Conservation (phyloP, 768 basidiomycete genomes). For the Lyophyllum semitale region DNA sequence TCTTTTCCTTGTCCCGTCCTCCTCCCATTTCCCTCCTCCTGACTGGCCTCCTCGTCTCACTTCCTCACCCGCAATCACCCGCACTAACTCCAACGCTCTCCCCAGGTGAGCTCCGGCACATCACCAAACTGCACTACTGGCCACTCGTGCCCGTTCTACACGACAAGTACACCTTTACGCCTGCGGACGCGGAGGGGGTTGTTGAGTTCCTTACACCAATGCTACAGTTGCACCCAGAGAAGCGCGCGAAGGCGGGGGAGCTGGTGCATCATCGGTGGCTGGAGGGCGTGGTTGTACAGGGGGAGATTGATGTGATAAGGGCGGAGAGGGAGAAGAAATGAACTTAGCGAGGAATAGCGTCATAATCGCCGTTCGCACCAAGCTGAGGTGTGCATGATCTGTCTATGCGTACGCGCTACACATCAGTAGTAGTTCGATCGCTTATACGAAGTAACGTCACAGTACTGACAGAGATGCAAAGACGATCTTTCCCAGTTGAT, state of each 20-base stretch:
- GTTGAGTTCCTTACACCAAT: conserved; percentile 84
- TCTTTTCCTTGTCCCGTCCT: background rate
- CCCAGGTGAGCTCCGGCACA: conserved; percentile 83
- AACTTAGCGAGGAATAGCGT: too few species aligned
- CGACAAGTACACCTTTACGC: conserved; percentile 95
- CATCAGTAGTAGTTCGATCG: too few species aligned
- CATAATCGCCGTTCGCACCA: too few species aligned
- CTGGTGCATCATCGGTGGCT: conserved; percentile 88
- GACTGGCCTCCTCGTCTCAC: background rate
- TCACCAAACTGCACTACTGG: conserved; percentile 93
- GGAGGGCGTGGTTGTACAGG: conserved; percentile 81
- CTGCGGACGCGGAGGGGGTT: conserved; percentile 78
- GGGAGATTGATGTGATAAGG: conserved; percentile 83
- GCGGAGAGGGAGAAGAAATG: conserved; percentile 63
- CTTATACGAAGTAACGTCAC: too few species aligned
- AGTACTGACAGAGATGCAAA: too few species aligned
- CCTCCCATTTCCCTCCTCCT: background rate
- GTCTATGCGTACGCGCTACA: too few species aligned
- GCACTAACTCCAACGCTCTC: background rate
- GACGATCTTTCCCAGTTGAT: too few species aligned
- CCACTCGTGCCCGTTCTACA: conserved; percentile 78
- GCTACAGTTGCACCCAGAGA: conserved; percentile 87
- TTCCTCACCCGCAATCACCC: background rate
- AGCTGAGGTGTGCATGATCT: too few species aligned
- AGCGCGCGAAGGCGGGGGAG: conserved; percentile 86